These are phyloP conservation scores for Chlamydomonas sphaeroides DNA, from an alignment of 139 green algal species.

Conservation along the genomic window DNA sequence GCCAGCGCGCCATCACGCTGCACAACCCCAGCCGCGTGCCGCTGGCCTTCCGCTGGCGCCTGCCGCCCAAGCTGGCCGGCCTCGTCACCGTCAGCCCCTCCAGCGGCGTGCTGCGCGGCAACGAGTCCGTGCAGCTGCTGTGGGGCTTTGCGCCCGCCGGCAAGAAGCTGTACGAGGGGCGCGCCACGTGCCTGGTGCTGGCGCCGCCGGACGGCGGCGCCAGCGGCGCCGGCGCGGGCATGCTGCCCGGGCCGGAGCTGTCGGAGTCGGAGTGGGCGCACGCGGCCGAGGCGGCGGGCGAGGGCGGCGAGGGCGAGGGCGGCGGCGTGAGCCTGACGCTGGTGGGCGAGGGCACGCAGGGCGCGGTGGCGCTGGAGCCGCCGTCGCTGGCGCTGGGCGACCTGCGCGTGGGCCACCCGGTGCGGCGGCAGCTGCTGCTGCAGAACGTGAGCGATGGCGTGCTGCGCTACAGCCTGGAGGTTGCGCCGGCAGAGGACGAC, in stretches of 20 bases:
- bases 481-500: slow-evolving; percentile 57
- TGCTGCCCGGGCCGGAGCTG: background rate
- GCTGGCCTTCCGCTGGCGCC: slow-evolving; percentile 57
- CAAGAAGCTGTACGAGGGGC: slow-evolving; percentile 51
- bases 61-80: slow-evolving; percentile 53
- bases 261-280: background rate
- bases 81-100: slow-evolving; percentile 55
- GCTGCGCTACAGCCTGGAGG: slow-evolving; percentile 67
- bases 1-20: slow-evolving; percentile 58
- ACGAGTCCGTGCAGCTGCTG: slow-evolving; percentile 56
- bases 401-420: slow-evolving; percentile 61
- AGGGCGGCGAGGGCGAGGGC: background rate
- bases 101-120: slow-evolving; percentile 64
- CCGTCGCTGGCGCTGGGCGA: slow-evolving; percentile 57
- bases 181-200: slow-evolving; percentile 39
- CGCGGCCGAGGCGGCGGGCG: background rate
- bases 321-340: slow-evolving; percentile 50
- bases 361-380: slow-evolving; percentile 70
- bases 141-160: slow-evolving; percentile 64
- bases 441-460: slow-evolving; percentile 75
- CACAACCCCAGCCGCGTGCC: slow-evolving; percentile 68
- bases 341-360: slow-evolving; percentile 65
- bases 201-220: background rate
- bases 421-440: slow-evolving; percentile 53
- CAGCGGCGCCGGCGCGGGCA: background rate